These are phyloP conservation scores for Ilyonectria robusta DNA, from an alignment of 2,329 filamentous ascomycete genomes.

Conservation along the genomic window DNA sequence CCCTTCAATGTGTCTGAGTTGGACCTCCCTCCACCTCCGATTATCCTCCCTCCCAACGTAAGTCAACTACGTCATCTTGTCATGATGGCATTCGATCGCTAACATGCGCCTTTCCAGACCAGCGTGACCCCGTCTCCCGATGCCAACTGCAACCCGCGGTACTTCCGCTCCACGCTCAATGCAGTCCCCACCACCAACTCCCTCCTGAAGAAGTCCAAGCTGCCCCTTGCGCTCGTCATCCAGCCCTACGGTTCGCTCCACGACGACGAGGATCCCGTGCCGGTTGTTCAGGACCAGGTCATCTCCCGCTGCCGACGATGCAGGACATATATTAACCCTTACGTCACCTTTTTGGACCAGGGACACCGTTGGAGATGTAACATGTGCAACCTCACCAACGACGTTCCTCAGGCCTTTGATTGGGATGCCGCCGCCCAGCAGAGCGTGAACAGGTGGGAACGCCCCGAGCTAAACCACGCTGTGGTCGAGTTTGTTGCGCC, in stretches of 20 bases:
- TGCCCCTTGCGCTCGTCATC: constrained; percentile 95
- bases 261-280: constrained; percentile 91
- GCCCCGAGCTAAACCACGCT: constrained; percentile 94
- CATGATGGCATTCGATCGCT: constrained; percentile 48
- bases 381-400: constrained; percentile 99
- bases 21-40: constrained; percentile 90
- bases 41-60: constrained; percentile 93
- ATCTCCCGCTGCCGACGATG: constrained; percentile 97
- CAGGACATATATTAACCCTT: constrained; percentile 97
- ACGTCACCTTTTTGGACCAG: constrained; percentile 95
- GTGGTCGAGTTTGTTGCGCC: constrained; percentile 98
- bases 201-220: constrained; percentile 94
- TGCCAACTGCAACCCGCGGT: constrained; percentile 94
- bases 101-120: constrained; percentile 68
- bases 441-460: constrained; percentile 91
- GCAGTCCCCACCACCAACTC: constrained; percentile 93
- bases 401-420: constrained; percentile 98
- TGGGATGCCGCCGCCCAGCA: constrained; percentile 96
- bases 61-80: constrained; percentile 55
- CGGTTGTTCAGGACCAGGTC: constrained; percentile 95
- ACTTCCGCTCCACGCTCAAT: constrained; percentile 95
- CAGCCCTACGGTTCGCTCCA: constrained; percentile 95
- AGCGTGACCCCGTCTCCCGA: constrained; percentile 92
- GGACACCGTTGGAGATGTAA: constrained; percentile 99
- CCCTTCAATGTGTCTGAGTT: constrained; percentile 95